phyloP scores from a whole-genome alignment of 75 land plant genomes.

The Pinus taeda region DNA sequence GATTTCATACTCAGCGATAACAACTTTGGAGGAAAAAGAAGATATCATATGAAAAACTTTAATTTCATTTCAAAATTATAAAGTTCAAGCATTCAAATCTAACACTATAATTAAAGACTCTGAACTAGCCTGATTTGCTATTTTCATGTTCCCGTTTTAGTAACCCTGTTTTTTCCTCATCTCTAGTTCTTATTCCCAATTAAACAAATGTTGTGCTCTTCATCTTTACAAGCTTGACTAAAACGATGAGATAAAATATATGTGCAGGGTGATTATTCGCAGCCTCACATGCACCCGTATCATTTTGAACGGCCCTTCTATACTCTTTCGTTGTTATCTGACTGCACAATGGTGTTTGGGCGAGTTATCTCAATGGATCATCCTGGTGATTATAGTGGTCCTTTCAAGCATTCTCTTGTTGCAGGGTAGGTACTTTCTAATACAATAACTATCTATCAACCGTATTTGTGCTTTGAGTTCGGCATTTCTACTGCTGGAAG shows the following conservation, averaged over 20 bases:
- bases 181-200: background rate
- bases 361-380: slow-evolving; percentile 37
- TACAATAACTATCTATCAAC: background rate
- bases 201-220: background rate
- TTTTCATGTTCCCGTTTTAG: background rate
- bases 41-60: background rate
- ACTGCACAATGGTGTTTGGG: slow-evolving; percentile 73
- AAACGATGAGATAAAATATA: background rate
- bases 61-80: background rate
- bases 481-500: too few species aligned
- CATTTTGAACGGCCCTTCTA: slow-evolving; percentile 72
- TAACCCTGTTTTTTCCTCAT: background rate
- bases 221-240: background rate
- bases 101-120: background rate
- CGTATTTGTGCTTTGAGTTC: too few species aligned
- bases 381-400: slow-evolving; percentile 54
- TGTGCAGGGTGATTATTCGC: slow-evolving; percentile 68
- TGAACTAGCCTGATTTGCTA: background rate
- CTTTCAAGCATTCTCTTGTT: slow-evolving; percentile 45
- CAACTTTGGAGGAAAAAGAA: background rate
- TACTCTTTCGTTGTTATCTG: slow-evolving; percentile 55
- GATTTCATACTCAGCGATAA: background rate
- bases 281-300: slow-evolving; percentile 59
- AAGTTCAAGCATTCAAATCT: background rate
- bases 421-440: slow-evolving; percentile 47